Evolutionary conservation across 306 rosid genomes (phyloP).

Genomic region (Phaseolus lunatus): DNA sequence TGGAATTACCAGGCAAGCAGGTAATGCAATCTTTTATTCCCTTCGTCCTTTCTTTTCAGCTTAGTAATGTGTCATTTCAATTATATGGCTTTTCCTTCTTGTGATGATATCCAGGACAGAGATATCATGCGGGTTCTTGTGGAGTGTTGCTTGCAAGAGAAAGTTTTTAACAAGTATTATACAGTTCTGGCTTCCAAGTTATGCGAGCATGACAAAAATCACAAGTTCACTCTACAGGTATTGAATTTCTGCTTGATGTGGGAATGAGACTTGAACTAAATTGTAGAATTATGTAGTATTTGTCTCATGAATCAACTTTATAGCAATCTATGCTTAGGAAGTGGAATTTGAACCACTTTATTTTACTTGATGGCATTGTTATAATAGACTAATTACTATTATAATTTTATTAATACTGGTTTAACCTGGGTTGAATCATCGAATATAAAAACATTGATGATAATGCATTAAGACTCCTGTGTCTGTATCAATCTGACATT

Average conservation of each 20-base stretch:
- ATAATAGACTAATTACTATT: too few species aligned
- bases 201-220: slow-evolving; percentile 94
- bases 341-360: too few species aligned
- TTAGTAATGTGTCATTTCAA: slow-evolving; percentile 25
- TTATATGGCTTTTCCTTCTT: background rate
- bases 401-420: too few species aligned
- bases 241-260: slow-evolving; percentile 17
- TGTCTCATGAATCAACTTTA: too few species aligned
- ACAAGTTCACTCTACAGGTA: slow-evolving; percentile 95
- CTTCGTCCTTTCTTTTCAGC: background rate
- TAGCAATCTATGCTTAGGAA: too few species aligned
- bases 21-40: slow-evolving; percentile 55
- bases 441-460: too few species aligned
- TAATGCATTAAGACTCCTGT: too few species aligned
- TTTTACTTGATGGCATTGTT: too few species aligned
- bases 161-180: slow-evolving; percentile 88
- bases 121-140: slow-evolving; percentile 91
- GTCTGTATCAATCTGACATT: too few species aligned
- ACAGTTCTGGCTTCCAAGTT: slow-evolving; percentile 83
- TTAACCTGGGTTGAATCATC: too few species aligned
- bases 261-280: slow-evolving; percentile 14
- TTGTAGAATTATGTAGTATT: too few species aligned
- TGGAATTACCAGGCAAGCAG: slow-evolving; percentile 93
- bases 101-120: slow-evolving; percentile 65
- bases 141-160: slow-evolving; percentile 95